Conservation (phyloP, 768 basidiomycete species). For the Amanita rubescens region DNA sequence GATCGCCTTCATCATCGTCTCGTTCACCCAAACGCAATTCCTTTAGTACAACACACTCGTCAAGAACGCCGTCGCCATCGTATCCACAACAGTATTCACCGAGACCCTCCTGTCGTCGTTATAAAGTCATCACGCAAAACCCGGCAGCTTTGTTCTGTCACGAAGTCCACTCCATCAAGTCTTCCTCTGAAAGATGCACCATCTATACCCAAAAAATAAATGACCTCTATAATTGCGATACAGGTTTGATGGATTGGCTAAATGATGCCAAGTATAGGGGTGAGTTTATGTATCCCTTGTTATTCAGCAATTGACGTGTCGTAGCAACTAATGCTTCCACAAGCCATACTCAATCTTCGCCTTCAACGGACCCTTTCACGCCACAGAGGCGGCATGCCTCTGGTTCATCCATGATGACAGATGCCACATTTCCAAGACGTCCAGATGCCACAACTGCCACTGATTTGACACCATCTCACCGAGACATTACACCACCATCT, state of each 20-base stretch:
- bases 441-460: constrained; percentile 76
- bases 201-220: constrained; percentile 81
- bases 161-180: constrained; percentile 52
- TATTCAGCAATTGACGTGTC: constrained; percentile 2
- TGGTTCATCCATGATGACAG: constrained; percentile 63
- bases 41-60: constrained; percentile 25
- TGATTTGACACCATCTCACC: constrained; percentile 48
- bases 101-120: constrained; percentile 3
- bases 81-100: constrained; percentile 15
- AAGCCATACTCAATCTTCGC: constrained; percentile 23
- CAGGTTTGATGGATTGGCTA: constrained; percentile 76
- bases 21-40: constrained; percentile 28
- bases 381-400: constrained; percentile 64
- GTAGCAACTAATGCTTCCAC: constrained; percentile 17
- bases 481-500: constrained; percentile 46
- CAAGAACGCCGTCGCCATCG: constrained; percentile 32
- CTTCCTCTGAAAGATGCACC: constrained; percentile 56
- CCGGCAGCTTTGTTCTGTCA: constrained; percentile 67
- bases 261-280: constrained; percentile 47
- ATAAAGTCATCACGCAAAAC: constrained; percentile 28
- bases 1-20: constrained; percentile 56
- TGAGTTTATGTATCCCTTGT: constrained; percentile 19
- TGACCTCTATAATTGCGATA: constrained; percentile 67
- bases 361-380: constrained; percentile 35
- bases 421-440: constrained; percentile 72